phyloP scores from a whole-genome alignment of 768 basidiomycete species.

The Tubosaeta sp. region DNA sequence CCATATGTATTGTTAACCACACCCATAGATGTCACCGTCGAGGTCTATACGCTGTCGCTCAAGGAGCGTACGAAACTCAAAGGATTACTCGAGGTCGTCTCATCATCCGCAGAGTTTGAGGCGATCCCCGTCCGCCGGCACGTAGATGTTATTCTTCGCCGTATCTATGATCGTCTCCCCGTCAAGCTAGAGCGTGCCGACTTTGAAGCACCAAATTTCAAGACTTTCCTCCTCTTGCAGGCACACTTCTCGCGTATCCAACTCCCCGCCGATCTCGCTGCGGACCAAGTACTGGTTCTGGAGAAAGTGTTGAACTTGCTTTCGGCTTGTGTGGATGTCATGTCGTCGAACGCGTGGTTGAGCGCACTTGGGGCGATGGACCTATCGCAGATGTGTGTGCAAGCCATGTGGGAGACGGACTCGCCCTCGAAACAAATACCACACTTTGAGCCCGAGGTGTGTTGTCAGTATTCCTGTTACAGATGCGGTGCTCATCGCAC shows the following conservation, averaged over 20 bases:
- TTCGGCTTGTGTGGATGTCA: conserved; percentile 95
- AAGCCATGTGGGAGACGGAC: conserved; percentile 97
- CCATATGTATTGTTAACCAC: background rate
- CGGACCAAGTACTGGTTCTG: conserved; percentile 84
- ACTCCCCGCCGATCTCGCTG: conserved; percentile 87
- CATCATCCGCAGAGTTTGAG: conserved; percentile 96
- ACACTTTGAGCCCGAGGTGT: conserved; percentile 87
- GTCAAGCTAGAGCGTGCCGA: conserved; percentile 81
- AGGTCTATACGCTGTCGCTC: conserved; percentile 92
- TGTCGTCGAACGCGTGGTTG: conserved; percentile 95
- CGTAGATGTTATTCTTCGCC: conserved; percentile 78
- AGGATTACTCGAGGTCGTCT: conserved; percentile 93
- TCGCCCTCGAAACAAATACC: conserved; percentile 95
- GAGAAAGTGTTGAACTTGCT: conserved; percentile 88
- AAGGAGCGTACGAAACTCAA: conserved; percentile 97
- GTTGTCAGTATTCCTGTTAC: conserved; percentile 30
- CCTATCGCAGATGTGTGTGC: conserved; percentile 96
- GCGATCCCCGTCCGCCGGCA: conserved; percentile 90
- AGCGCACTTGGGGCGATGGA: conserved; percentile 97
- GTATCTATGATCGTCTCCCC: conserved; percentile 72
- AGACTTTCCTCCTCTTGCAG: conserved; percentile 94
- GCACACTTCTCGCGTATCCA: conserved; percentile 94
- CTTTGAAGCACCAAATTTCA: conserved; percentile 96
- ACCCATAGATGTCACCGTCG: conserved; percentile 81
- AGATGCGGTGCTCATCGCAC: background rate